A percentile compares a stretch with the other conserved stretches of the same genome.
These are phyloP conservation scores for Fomitopsis pinicola DNA, from an alignment of 1,284 basidiomycete species.

Conservation along the genomic window DNA sequence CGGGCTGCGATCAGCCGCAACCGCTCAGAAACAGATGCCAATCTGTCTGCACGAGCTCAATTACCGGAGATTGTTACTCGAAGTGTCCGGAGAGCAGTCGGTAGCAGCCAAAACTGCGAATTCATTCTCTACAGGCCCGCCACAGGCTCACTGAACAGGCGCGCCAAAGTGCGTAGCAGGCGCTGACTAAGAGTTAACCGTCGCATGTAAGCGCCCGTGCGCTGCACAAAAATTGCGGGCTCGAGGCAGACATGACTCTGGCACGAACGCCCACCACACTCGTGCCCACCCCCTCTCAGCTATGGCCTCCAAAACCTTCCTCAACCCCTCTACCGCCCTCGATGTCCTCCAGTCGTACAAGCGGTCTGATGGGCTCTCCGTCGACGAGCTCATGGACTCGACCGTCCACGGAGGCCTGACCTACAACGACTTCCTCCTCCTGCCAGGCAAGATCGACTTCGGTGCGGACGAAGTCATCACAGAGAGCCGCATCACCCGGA, in stretches of 20 bases:
- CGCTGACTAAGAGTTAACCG: not conserved
- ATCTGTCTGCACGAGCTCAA: no score
- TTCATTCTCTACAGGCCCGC: not conserved
- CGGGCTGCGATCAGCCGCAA: no score
- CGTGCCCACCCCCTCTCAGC: conserved; percentile 20
- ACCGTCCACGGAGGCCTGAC: conserved; percentile 89
- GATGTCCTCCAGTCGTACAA: conserved; percentile 73
- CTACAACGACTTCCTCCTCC: conserved; percentile 91
- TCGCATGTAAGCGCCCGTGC: not conserved
- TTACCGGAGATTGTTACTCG: no score
- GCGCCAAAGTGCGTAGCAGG: not conserved
- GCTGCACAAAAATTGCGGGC: not conserved
- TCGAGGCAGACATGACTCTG: not conserved
- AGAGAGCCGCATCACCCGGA: conserved; percentile 87
- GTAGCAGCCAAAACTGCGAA: no score
- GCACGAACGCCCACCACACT: conserved; percentile 2
- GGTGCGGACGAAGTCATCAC: conserved; percentile 78
- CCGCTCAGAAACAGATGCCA: no score
- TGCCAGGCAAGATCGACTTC: conserved; percentile 98
- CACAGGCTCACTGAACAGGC: not conserved
- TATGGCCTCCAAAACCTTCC: conserved; percentile 33
- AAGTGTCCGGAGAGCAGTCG: no score
- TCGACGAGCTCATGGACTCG: conserved; percentile 89
- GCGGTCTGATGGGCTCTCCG: conserved; percentile 82
- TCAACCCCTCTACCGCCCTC: conserved; percentile 66